Evolutionary conservation across 2,329 filamentous ascomycete genomes (phyloP).

Genomic region (Cyclaneusma minus): DNA sequence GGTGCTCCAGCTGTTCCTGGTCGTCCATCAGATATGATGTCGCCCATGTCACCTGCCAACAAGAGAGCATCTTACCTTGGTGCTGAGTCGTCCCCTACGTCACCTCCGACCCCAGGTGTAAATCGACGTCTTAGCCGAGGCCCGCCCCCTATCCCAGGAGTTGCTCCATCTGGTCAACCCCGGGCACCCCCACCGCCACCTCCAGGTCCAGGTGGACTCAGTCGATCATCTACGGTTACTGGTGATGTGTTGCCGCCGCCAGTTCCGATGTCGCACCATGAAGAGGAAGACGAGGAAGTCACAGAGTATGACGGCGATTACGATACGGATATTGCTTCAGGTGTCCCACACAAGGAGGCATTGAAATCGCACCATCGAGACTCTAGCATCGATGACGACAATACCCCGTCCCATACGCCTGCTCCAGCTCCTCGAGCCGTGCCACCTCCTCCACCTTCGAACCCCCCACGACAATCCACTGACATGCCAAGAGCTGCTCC

Average conservation of each 20-base stretch:
- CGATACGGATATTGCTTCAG: conserved; percentile 92
- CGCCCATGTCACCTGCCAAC: conserved; percentile 27
- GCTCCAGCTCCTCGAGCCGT: conserved; percentile 41
- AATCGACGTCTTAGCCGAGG: conserved; percentile 39
- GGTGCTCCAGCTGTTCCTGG: conserved; percentile 24
- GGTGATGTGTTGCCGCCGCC: conserved; percentile 28
- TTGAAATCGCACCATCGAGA: conserved; percentile 69
- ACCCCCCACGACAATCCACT: conserved; percentile 46
- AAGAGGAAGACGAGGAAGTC: conserved; percentile 60
- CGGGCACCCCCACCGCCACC: conserved; percentile 56
- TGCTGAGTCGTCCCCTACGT: conserved; percentile 22
- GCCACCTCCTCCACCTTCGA: conserved; percentile 50
- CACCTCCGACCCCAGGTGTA: conserved; percentile 20
- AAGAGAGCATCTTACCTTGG: conserved; percentile 20
- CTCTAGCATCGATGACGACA: conserved; percentile 58
- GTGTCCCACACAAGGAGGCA: conserved; percentile 85
- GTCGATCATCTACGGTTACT: conserved; percentile 44
- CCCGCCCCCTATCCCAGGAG: conserved; percentile 39
- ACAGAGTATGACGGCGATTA: conserved; percentile 97
- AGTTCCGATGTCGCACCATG: conserved; percentile 24
- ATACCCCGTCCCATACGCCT: conserved; percentile 28
- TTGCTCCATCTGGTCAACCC: conserved; percentile 30
- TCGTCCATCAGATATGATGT: conserved; percentile 20
- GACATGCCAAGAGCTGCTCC: conserved; percentile 58
- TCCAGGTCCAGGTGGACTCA: conserved; percentile 31